Base-by-base conservation (phyloP, 2,329 filamentous ascomycete genomes). In the Fusarium sp. region DNA sequence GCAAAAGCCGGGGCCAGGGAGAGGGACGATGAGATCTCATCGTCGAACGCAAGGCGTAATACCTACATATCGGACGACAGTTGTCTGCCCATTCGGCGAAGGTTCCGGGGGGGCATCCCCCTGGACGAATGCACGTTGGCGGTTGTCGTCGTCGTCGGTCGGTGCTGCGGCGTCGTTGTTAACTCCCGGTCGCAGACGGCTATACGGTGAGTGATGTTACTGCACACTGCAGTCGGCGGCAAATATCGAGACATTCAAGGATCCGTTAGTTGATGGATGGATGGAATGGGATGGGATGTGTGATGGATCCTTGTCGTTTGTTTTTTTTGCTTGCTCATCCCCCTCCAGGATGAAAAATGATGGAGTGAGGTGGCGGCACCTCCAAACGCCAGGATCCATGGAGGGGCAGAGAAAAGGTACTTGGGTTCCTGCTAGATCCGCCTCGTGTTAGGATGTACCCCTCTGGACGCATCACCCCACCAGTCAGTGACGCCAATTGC, bases 381-480 rank as follows among this genome's bases (percentile, higher is more conserved):
- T 49, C 40, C 40, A 44, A 38, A 16, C 16, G 18, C 16, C 10
- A 42, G 10, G 18, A 42, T 14, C 16, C 16, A 61, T 61, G 58
- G 66, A 69, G 67, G 67, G 67, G 67, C 20, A 69, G 66, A 60
- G 1, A 60, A 67, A 54, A 44, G 44, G 29, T 64, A 69, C 66
- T 27, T 69, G 50, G 1, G 4, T 14, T 53, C 58, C 20, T 38
- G 38, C 42, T 20, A 33, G 49, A 44, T 27, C 20, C 23, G 29
- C 50, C 54, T 56, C 58, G 25, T 44, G 16, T 7, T 36, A 40
- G 11, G 20, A 67, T n/a, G 67, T 69, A 70, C 62, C 63, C 64
- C 56, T 69, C 53, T 58, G 40, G 58, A 44, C 18, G 36, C 59
- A 70, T 70, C 67, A 69, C 67, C 67, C 67, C 67, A 70, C 67